Evolutionary conservation across 2,329 filamentous ascomycete genomes (phyloP).

Genomic region (Aspergillus sp.): DNA sequence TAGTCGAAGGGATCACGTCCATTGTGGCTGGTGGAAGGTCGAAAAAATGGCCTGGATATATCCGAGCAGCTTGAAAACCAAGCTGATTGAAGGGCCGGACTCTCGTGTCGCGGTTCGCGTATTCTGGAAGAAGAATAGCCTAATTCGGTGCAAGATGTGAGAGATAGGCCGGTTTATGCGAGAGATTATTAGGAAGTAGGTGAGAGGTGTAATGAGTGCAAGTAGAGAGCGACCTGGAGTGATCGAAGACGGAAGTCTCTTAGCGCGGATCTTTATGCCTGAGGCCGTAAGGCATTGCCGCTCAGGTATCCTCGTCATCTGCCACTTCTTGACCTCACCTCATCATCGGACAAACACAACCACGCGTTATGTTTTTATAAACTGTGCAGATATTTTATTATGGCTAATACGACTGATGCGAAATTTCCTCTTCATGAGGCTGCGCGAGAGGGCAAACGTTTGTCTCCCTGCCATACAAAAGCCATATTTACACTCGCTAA

Average conservation of each 20-base stretch:
- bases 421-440: constrained; percentile 87
- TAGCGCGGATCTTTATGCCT: constrained; percentile 10
- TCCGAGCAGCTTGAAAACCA: not conserved
- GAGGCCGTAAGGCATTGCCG: not conserved
- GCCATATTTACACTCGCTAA: constrained; percentile 21
- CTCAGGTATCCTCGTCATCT: constrained; percentile 7
- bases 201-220: not conserved
- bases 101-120: not conserved
- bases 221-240: not conserved
- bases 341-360: not conserved
- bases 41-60: not conserved
- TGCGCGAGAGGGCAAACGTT: constrained; percentile 80
- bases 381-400: constrained; percentile 13
- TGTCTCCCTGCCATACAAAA: constrained; percentile 22
- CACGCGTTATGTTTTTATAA: not conserved
- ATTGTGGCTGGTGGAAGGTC: constrained; percentile 20
- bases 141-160: not conserved
- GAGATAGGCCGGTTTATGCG: not conserved
- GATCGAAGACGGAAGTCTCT: constrained; percentile 8
- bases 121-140: not conserved
- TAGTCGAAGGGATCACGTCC: constrained; percentile 31
- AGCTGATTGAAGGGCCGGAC: not conserved
- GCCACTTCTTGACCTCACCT: not conserved
- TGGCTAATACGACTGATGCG: constrained; percentile 48
- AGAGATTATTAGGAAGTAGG: not conserved